Evolutionary conservation across 768 basidiomycete genomes (phyloP).

Genomic region (Gloeostereum incarnatum): DNA sequence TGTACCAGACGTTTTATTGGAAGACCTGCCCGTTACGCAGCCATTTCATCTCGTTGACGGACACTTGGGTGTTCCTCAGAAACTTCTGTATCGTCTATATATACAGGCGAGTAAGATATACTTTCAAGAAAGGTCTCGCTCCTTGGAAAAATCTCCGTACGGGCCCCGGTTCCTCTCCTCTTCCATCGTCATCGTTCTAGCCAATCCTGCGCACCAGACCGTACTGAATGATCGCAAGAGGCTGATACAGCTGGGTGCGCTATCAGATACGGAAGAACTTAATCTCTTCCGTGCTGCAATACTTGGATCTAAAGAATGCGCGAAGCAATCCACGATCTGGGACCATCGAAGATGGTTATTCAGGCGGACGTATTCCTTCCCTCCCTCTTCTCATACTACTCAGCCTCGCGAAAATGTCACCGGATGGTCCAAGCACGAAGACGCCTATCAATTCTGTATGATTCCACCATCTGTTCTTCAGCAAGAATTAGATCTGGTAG

Average conservation of each 20-base stretch:
- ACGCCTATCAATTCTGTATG: slow-evolving; percentile 13
- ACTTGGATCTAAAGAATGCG: slow-evolving; percentile 40
- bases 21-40: slow-evolving; percentile 29
- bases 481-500: slow-evolving; percentile 38
- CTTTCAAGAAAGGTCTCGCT: slow-evolving; percentile 23
- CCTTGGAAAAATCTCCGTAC: neutral
- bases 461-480: slow-evolving; percentile 26
- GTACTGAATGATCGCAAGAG: slow-evolving; percentile 54
- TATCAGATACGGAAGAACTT: slow-evolving; percentile 39
- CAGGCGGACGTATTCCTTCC: slow-evolving; percentile 19
- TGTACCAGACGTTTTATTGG: slow-evolving; percentile 46
- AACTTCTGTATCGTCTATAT: slow-evolving; percentile 44
- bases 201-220: slow-evolving; percentile 63
- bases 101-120: slow-evolving; percentile 26
- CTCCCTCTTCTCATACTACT: slow-evolving; percentile 9
- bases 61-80: slow-evolving; percentile 59
- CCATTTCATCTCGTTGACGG: slow-evolving; percentile 44
- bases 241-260: slow-evolving; percentile 27
- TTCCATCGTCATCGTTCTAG: slow-evolving; percentile 44
- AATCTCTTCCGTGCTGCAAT: slow-evolving; percentile 33
- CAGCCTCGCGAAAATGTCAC: slow-evolving; percentile 5
- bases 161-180: slow-evolving; percentile 18
- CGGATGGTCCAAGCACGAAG: slow-evolving; percentile 2
- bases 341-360: slow-evolving; percentile 64
- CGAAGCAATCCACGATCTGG: slow-evolving; percentile 65